These are phyloP conservation scores for Bolboschoenus planiculmis DNA, from an alignment of 176 grass and related monocot species.

Conservation along the genomic window DNA sequence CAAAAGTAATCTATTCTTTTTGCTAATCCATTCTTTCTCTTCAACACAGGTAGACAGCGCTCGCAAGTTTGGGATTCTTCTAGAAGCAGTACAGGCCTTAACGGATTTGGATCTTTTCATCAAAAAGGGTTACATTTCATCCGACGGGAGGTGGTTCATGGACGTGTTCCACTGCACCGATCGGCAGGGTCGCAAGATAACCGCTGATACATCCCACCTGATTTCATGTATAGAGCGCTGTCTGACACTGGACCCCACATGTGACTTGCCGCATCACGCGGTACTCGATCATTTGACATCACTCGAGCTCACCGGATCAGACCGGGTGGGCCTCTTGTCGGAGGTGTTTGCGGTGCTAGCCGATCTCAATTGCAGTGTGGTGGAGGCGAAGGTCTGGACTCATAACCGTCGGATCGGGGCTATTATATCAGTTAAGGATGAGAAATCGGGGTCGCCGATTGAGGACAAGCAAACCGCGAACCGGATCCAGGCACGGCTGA, in stretches of 20 bases:
- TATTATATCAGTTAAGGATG: constrained; percentile 58
- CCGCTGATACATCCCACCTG: constrained; percentile 36
- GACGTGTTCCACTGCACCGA: constrained; percentile 98
- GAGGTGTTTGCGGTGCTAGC: constrained; percentile 86
- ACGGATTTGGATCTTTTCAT: constrained; percentile 75
- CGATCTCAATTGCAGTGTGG: constrained; percentile 51
- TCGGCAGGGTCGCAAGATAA: constrained; percentile 52
- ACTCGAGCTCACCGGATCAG: constrained; percentile 70
- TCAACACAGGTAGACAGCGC: constrained; percentile 83
- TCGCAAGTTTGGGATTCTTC: constrained; percentile 64
- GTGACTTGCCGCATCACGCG: constrained; percentile 11
- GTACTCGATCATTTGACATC: constrained; percentile 23
- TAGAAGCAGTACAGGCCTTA: constrained; percentile 75
- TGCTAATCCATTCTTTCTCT: not conserved
- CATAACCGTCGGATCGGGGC: constrained; percentile 65
- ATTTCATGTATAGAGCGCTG: constrained; percentile 53
- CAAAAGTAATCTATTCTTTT: not conserved
- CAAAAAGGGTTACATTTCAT: constrained; percentile 93
- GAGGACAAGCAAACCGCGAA: constrained; percentile 37
- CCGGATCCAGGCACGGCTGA: constrained; percentile 46
- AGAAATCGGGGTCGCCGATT: constrained; percentile 41
- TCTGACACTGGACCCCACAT: constrained; percentile 16
- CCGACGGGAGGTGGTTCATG: constrained; percentile 98
- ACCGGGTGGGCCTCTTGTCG: constrained; percentile 77
- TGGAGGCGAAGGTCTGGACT: constrained; percentile 83